phyloP scores from a whole-genome alignment of 2,329 filamentous ascomycete genomes.

The Sporothrix variecibatus region DNA sequence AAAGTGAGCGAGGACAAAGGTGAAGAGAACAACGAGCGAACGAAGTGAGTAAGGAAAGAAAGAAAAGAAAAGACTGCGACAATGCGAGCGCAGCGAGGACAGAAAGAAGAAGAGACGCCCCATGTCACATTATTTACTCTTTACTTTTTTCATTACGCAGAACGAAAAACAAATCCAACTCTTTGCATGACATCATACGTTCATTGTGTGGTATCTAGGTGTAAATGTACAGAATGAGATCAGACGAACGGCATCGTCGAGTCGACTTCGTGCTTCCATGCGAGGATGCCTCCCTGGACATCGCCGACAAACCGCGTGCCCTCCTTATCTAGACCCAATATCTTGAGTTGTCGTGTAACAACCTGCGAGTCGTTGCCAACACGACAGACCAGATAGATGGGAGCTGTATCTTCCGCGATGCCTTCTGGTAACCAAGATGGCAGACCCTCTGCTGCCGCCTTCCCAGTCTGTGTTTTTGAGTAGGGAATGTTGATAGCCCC shows the following conservation, averaged over 20 bases:
- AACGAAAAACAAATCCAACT: slow-evolving; percentile 11
- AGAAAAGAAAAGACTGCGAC: not conserved
- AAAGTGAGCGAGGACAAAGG: no score
- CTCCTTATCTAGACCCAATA: slow-evolving; percentile 55
- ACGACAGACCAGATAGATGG: slow-evolving; percentile 72
- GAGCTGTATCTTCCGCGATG: slow-evolving; percentile 43
- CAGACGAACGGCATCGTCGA: slow-evolving; percentile 55
- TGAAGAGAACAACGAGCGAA: not conserved
- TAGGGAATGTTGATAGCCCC: slow-evolving; percentile 77
- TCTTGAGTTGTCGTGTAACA: slow-evolving; percentile 65
- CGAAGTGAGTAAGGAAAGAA: not conserved
- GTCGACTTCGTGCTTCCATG: slow-evolving; percentile 73
- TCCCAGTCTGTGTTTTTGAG: slow-evolving; percentile 44
- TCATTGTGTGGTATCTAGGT: not conserved
- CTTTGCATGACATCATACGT: not conserved
- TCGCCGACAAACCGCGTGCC: slow-evolving; percentile 66
- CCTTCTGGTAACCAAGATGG: slow-evolving; percentile 43
- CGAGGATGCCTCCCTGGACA: slow-evolving; percentile 68
- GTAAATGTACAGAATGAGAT: not conserved
- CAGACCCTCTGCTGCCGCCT: not conserved
- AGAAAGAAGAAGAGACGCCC: not conserved
- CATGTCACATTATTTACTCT: not conserved
- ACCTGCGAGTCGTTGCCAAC: slow-evolving; percentile 79
- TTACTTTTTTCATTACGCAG: not conserved
- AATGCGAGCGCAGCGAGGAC: not conserved